Conservation (phyloP, 202 grass and related monocot genomes). For the Schoenoplectus triqueter region DNA sequence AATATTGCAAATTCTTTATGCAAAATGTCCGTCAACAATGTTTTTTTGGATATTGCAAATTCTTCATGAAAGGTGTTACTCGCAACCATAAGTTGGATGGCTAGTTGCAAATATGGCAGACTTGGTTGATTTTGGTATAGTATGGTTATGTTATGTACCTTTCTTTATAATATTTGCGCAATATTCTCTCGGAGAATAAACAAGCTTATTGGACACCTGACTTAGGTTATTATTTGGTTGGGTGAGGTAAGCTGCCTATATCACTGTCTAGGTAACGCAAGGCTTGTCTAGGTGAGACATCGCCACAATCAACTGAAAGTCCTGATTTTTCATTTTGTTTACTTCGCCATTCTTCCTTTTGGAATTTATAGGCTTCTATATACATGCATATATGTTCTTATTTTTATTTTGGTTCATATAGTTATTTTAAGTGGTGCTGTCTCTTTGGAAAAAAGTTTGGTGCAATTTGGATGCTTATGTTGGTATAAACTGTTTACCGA, state of each 20-base stretch:
- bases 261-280: not conserved
- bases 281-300: not conserved
- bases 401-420: too few species aligned
- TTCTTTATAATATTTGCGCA: not conserved
- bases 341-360: not conserved
- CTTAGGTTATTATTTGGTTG: not conserved
- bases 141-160: not conserved
- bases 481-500: not conserved
- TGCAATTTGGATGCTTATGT: not conserved
- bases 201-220: not conserved
- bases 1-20: slow-evolving; percentile 2
- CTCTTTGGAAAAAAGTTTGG: not conserved
- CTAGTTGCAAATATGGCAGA: slow-evolving; percentile 1
- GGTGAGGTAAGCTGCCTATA: not conserved
- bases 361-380: slow-evolving; percentile 9
- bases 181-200: slow-evolving; percentile 7
- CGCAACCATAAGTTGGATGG: not conserved
- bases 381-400: not conserved
- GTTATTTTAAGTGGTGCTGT: not conserved
- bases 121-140: slow-evolving; percentile 18
- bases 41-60: not conserved
- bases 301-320: not conserved
- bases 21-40: slow-evolving; percentile 22
- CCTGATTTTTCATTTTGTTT: not conserved
- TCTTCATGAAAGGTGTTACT: not conserved